phyloP scores from a whole-genome alignment of 345 rosid genomes.

The Geranium brycei region DNA sequence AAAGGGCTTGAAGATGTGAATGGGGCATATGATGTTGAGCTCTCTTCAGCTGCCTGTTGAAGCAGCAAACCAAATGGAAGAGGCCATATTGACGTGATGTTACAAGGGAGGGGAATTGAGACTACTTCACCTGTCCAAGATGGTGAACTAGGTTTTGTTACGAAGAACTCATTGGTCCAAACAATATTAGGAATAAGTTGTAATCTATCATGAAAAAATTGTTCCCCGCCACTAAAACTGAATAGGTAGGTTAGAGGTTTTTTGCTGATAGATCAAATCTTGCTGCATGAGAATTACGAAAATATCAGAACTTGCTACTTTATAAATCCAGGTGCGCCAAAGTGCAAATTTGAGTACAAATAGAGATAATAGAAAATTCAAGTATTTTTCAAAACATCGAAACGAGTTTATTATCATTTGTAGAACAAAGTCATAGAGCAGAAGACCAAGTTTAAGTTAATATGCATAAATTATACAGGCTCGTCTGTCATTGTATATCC shows the following conservation, averaged over 20 bases:
- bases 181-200: neutral
- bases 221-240: neutral
- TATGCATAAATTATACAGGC: neutral
- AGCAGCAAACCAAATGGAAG: slow-evolving; percentile 84
- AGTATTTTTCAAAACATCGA: no score
- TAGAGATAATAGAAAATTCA: neutral
- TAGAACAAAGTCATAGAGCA: neutral
- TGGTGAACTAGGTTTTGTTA: slow-evolving; percentile 5
- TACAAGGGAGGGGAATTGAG: slow-evolving; percentile 51
- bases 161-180: neutral
- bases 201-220: neutral
- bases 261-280: neutral
- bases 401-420: neutral
- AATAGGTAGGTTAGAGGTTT: neutral
- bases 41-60: slow-evolving; percentile 50
- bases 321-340: neutral
- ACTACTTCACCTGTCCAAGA: slow-evolving; percentile 63
- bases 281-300: neutral
- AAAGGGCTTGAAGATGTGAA: slow-evolving; percentile 39
- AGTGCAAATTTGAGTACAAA: neutral
- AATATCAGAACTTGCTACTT: neutral
- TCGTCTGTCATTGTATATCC: neutral
- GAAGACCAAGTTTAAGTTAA: neutral
- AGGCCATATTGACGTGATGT: slow-evolving; percentile 76
- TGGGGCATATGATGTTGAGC: slow-evolving; percentile 24